Base-by-base conservation (phyloP, 1,284 basidiomycete genomes). In the Serendipita sp. region DNA sequence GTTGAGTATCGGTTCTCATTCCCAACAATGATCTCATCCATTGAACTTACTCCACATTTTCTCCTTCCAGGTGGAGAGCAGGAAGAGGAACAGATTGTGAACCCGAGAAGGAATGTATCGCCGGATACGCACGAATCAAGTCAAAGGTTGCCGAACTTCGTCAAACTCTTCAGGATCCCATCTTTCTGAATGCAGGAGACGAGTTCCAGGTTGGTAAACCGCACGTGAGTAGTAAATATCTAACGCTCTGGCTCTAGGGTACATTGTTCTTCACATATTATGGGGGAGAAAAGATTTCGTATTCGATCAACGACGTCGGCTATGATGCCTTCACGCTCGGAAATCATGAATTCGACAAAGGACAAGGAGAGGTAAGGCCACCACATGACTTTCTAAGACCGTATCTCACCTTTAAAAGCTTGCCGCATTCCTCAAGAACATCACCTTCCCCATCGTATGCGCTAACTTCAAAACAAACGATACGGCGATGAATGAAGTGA, bases 151-250 rank as follows among this genome's bases (percentile, higher is more conserved):
- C 74, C 29, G 66, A 69, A 44, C 67, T 69, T 1, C 67, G 75
- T 30, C 68, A 67, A 5, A 64, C 60, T 6, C 70, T 69, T 41
- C 66, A 70, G 30, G 72, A 77, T 66, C 72, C 71, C 15, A 65
- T 78, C 2, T 71, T 77, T 63, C 65, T 78, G 43, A 75, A 77
- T 66, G 72, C 74, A 45, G 76, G 76, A 3, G 76, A 78, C 65
- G 76, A 78, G 66, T 77, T 77, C 65, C 69, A 70, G 63, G 65
- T 65, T 22, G 22, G 22, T 22, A 22, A 22, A 22, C 22, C 22
- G 13, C 55, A 35, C 26, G n/a, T 6, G 47, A 47, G 8, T 35
- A 35, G 6, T 13, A 30, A 38, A n/a, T 3, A 1, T 0, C 60
- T 29, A 43, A 53, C 32, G n/a, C 34, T 30, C 12, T 43, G 10